Evolutionary conservation across 495 filamentous ascomycete species (phyloP).

Genomic region (Penicillium samsonianum): DNA sequence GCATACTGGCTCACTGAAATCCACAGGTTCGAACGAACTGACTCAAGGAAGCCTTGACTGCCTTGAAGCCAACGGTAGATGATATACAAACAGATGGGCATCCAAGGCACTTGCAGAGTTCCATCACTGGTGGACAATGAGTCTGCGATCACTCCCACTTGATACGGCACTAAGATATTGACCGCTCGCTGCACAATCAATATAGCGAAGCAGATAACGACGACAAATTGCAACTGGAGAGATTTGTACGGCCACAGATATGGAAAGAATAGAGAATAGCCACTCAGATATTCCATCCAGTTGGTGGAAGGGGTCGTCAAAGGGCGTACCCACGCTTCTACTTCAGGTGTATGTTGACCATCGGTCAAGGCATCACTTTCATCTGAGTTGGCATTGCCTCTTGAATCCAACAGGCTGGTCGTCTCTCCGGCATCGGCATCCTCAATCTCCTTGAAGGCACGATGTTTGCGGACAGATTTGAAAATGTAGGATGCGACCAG

Average conservation of each 20-base stretch:
- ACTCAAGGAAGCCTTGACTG: slow-evolving; percentile 60
- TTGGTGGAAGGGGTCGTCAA: slow-evolving; percentile 8
- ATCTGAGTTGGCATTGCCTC: background rate
- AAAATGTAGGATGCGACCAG: background rate
- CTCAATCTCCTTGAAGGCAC: background rate
- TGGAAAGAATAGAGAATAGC: slow-evolving; percentile 87
- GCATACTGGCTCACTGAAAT: slow-evolving; percentile 79
- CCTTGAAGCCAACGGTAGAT: slow-evolving; percentile 73
- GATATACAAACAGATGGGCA: slow-evolving; percentile 64
- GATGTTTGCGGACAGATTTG: background rate
- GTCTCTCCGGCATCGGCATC: slow-evolving; percentile 44
- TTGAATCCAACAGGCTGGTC: slow-evolving; percentile 41
- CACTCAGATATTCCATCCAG: slow-evolving; percentile 42
- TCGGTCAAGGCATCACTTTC: slow-evolving; percentile 3
- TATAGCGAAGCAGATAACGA: slow-evolving; percentile 77
- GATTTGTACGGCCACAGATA: slow-evolving; percentile 91
- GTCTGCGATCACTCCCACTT: slow-evolving; percentile 35
- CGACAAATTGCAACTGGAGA: slow-evolving; percentile 66
- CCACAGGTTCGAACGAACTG: slow-evolving; percentile 65
- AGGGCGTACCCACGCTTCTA: slow-evolving; percentile 42
- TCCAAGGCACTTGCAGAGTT: slow-evolving; percentile 34
- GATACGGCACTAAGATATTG: slow-evolving; percentile 77
- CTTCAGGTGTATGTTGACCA: slow-evolving; percentile 52
- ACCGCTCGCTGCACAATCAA: slow-evolving; percentile 74
- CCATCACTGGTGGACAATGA: background rate